These are phyloP conservation scores for Penicillium daleae DNA, from an alignment of 495 filamentous ascomycete genomes.

Conservation along the genomic window DNA sequence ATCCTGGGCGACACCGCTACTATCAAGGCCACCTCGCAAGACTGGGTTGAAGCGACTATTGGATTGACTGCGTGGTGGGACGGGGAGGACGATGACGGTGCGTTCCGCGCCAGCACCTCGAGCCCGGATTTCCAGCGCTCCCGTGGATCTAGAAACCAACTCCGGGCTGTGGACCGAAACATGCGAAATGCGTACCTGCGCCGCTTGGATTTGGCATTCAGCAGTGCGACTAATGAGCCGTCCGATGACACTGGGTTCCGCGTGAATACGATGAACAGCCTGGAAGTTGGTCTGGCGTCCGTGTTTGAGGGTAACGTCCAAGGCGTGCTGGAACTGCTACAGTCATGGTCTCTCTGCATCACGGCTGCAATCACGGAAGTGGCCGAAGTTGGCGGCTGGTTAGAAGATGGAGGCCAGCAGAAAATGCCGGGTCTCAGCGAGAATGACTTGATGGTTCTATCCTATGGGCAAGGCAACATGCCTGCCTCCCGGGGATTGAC, in stretches of 20 bases:
- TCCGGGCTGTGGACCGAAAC: constrained; percentile 45
- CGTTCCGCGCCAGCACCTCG: constrained; percentile 30
- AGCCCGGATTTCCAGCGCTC: constrained; percentile 35
- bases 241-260: constrained; percentile 57
- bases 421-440: constrained; percentile 52
- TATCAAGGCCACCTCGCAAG: constrained; percentile 70
- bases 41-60: constrained; percentile 87
- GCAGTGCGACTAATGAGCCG: constrained; percentile 48
- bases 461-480: constrained; percentile 47
- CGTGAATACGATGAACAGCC: constrained; percentile 68
- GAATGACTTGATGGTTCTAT: constrained; percentile 65
- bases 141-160: constrained; percentile 26
- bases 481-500: constrained; percentile 27
- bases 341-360: constrained; percentile 76
- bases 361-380: constrained; percentile 79
- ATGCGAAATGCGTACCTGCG: constrained; percentile 55
- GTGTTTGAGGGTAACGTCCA: constrained; percentile 78
- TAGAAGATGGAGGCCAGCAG: constrained; percentile 43
- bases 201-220: constrained; percentile 55
- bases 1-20: constrained; percentile 70
- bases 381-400: constrained; percentile 74
- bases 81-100: constrained; percentile 62
- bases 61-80: constrained; percentile 88
- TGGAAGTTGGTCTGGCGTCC: constrained; percentile 79
- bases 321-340: constrained; percentile 71